These are phyloP conservation scores for Dactylellina parvicollis DNA, from an alignment of 2,329 filamentous ascomycete species.

Conservation along the genomic window DNA sequence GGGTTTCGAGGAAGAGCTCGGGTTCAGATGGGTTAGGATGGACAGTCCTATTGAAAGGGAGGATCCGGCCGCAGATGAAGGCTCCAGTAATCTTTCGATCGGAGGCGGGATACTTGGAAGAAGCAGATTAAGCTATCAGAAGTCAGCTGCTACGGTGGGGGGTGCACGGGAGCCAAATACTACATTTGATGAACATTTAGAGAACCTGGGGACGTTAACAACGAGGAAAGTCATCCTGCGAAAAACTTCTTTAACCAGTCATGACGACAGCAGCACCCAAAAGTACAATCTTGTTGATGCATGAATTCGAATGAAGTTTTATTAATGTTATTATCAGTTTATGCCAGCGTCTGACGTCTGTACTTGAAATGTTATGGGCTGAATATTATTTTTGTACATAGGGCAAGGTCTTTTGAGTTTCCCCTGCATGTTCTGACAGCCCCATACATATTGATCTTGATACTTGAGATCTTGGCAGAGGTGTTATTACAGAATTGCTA, in stretches of 20 bases:
- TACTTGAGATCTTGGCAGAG: no score
- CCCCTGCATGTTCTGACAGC: no score
- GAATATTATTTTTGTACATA: no score
- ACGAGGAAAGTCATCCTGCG: slow-evolving; percentile 3
- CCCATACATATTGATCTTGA: no score
- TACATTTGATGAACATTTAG: slow-evolving; percentile 12
- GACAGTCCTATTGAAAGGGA: slow-evolving; percentile 36
- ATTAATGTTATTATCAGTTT: no score
- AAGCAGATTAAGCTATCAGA: neutral
- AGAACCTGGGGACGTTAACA: neutral
- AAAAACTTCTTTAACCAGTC: neutral
- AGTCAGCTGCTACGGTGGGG: neutral
- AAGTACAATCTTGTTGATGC: slow-evolving; percentile 33
- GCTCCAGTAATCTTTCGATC: slow-evolving; percentile 23
- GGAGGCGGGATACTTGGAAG: neutral
- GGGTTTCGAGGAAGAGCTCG: slow-evolving; percentile 11
- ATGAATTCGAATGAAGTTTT: neutral
- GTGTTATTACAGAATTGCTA: no score
- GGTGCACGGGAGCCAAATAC: neutral
- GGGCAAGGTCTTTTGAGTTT: no score
- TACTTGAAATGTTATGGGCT: no score
- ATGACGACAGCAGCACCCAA: neutral
- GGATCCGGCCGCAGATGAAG: neutral
- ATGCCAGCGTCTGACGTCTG: no score
- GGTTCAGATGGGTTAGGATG: slow-evolving; percentile 36